Evolutionary conservation across 129 eudicot species (phyloP), one percentile per base, ranked within the genome.

Genomic region (Heracleum sosnowskyi): DNA sequence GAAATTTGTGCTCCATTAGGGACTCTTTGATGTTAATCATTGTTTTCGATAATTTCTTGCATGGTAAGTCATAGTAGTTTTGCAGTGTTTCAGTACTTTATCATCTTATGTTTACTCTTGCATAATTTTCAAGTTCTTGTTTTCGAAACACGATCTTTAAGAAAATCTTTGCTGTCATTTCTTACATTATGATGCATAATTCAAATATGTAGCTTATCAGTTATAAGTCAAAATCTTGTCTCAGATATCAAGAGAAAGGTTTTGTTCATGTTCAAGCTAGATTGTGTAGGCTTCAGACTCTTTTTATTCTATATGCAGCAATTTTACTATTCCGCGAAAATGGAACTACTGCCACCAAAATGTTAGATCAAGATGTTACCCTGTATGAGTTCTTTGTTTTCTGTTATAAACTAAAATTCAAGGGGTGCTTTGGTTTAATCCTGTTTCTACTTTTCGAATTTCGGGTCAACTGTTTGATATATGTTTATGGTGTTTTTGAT

Each of bases 221-320:
- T 81, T 55, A 79, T 78, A 70, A 37, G 66, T 76, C n/a, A 64
- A 1, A 17, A 37, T 72, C 29, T 63, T 53, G 39, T 73, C 22
- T 35, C 78, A 87, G 99, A 46, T 90, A 87, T 83, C 92, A 84
- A 90, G 92, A 89, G 92, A 96, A 75, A 28, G 69, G 33, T 71
- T 96, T 12, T 81, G 22, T 87, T 91, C 79, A 83, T 87, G 96
- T 90, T 80, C 91, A 85, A 28, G 73, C 89, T 64, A 95, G 86
- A 90, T 83, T 87, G 87, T 82, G 97, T 90, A 86, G 20, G 89
- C 78, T 73, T 72, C 31, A 55, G 29, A 12, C 29, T 55, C n/a
- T 26, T 17, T 53, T 47, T 47, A 47, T 47, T 17, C 24, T 16
- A 47, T 3, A 17, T 49, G 60, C 60, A 49, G 18, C 60, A 49